Evolutionary conservation across 768 basidiomycete species (phyloP).

Genomic region (Termitomyces sp.): DNA sequence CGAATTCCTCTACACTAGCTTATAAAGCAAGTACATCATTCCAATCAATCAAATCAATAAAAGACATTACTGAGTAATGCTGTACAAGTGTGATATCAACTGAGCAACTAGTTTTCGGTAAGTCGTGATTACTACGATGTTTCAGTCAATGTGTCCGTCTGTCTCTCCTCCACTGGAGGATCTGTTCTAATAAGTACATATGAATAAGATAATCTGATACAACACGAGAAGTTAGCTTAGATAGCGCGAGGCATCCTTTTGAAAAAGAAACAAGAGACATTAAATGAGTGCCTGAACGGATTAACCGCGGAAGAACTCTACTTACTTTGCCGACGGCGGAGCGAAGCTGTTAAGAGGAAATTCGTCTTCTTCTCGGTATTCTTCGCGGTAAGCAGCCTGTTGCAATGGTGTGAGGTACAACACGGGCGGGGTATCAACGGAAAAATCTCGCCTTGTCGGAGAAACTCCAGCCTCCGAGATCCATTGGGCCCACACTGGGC

Average conservation of each 20-base stretch:
- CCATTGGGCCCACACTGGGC: conserved; percentile 32
- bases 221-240: neutral
- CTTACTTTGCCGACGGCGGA: conserved; percentile 10
- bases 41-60: neutral
- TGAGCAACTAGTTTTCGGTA: too few relatives aligned
- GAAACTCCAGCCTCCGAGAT: conserved; percentile 29
- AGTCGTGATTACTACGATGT: too few relatives aligned
- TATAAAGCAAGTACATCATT: neutral
- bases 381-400: conserved; percentile 7
- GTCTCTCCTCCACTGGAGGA: too few relatives aligned
- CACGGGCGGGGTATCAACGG: neutral
- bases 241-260: conserved; percentile 2
- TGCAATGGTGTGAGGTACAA: neutral
- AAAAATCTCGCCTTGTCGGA: conserved; percentile 15
- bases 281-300: neutral
- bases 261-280: neutral
- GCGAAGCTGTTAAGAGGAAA: conserved; percentile 19
- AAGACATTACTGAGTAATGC: neutral
- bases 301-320: neutral
- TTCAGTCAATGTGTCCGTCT: neutral
- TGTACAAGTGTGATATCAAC: too few relatives aligned
- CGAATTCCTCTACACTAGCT: too few relatives aligned
- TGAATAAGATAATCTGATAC: conserved; percentile 3
- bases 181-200: conserved; percentile 3
- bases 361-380: conserved; percentile 8